Conservation (phyloP, 106 monocot genomes). For the Dendrobium nobile region DNA sequence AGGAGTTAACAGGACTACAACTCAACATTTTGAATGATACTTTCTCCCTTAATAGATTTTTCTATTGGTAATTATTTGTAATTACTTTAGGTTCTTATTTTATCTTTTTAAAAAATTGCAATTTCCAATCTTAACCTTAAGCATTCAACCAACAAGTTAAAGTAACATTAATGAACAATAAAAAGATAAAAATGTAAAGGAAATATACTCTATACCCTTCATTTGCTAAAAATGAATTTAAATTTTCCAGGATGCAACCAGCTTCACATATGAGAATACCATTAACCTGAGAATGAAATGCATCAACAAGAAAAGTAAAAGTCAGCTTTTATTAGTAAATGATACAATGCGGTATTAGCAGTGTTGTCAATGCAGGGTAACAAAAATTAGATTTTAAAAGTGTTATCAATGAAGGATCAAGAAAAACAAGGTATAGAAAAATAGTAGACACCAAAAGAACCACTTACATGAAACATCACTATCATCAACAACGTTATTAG, state of each 20-base stretch:
- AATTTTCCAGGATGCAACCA: conserved; percentile 93
- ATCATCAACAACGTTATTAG: background rate
- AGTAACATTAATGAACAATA: background rate
- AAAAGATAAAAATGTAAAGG: background rate
- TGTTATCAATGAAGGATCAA: background rate
- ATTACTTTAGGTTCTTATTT: no score
- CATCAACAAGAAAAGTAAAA: background rate
- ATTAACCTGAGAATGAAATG: conserved; percentile 51
- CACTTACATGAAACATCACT: background rate
- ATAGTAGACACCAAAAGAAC: background rate
- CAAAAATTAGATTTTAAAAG: background rate
- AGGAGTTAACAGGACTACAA: no score
- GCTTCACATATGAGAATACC: conserved; percentile 93
- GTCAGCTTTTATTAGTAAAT: background rate
- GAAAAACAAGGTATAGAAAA: background rate
- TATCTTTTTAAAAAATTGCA: no score
- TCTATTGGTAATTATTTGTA: no score
- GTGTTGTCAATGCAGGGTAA: background rate
- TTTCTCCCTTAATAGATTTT: no score
- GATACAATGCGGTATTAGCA: background rate
- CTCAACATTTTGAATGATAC: no score
- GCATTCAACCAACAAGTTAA: background rate
- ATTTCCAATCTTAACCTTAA: background rate
- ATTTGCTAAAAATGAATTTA: conserved; percentile 66
- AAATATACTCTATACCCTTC: conserved; percentile 56